Evolutionary conservation across 495 filamentous ascomycete genomes (phyloP).

Genomic region (Tuber umbilicatum): DNA sequence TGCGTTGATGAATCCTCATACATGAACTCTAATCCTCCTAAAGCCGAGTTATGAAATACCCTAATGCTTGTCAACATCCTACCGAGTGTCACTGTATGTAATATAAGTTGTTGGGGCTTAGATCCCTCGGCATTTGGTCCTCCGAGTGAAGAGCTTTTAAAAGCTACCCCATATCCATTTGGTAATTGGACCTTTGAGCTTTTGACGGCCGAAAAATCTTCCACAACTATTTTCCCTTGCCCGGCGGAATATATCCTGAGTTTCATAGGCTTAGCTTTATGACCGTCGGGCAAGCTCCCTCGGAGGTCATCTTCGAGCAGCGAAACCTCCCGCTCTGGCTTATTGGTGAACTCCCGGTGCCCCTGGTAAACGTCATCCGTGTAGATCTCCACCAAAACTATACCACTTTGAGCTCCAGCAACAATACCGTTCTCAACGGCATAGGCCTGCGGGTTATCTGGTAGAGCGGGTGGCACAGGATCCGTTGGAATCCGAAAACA

Average conservation of each 20-base stretch:
- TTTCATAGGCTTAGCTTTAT: slow-evolving; percentile 63
- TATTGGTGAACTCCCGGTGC: slow-evolving; percentile 69
- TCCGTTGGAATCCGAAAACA: slow-evolving; percentile 83
- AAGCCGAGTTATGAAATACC: slow-evolving; percentile 67
- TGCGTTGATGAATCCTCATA: slow-evolving; percentile 86
- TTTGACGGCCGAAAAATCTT: slow-evolving; percentile 69
- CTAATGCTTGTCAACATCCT: slow-evolving; percentile 69
- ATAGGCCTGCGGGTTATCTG: slow-evolving; percentile 82
- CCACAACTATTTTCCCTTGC: slow-evolving; percentile 63
- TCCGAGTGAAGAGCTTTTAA: slow-evolving; percentile 70
- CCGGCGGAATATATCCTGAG: slow-evolving; percentile 67
- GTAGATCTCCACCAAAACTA: slow-evolving; percentile 76
- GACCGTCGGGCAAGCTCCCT: slow-evolving; percentile 59
- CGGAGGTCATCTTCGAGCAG: slow-evolving; percentile 72
- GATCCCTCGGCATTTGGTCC: slow-evolving; percentile 64
- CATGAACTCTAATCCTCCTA: slow-evolving; percentile 86
- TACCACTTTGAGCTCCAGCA: slow-evolving; percentile 70
- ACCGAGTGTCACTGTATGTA: slow-evolving; percentile 62
- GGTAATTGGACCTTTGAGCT: slow-evolving; percentile 65
- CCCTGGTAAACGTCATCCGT: slow-evolving; percentile 63
- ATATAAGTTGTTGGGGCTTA: slow-evolving; percentile 63
- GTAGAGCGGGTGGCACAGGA: slow-evolving; percentile 50
- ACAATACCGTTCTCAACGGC: slow-evolving; percentile 75
- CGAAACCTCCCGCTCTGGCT: slow-evolving; percentile 62
- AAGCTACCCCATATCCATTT: slow-evolving; percentile 63